phyloP scores from a whole-genome alignment of 192 early-diverging fungal species.

The Podila epigama region DNA sequence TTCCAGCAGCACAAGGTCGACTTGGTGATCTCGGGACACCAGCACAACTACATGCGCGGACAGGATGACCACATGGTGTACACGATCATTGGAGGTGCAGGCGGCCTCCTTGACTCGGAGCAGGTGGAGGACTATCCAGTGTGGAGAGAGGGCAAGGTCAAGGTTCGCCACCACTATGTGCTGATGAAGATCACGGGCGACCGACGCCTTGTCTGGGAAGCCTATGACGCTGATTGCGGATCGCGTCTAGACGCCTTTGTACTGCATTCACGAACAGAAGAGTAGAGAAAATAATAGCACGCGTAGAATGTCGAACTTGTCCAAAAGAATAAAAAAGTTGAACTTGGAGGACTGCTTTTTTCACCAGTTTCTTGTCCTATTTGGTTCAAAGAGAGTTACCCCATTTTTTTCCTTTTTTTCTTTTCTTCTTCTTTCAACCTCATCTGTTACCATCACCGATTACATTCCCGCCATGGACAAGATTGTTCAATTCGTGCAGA shows the following conservation, averaged over 20 bases:
- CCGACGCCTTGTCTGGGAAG: slow-evolving; percentile 50
- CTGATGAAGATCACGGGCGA: slow-evolving; percentile 51
- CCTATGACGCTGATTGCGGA: slow-evolving; percentile 47
- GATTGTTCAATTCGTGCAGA: slow-evolving; percentile 42
- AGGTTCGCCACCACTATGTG: slow-evolving; percentile 51
- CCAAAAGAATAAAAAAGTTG: not conserved
- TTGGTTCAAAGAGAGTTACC: not conserved
- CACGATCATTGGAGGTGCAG: slow-evolving; percentile 77
- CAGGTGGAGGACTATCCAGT: slow-evolving; percentile 70
- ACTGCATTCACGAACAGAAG: slow-evolving; percentile 39
- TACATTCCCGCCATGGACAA: slow-evolving; percentile 45
- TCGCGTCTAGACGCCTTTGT: slow-evolving; percentile 47
- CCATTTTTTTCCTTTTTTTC: slow-evolving; percentile 8
- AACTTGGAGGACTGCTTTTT: not conserved
- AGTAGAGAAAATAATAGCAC: not conserved
- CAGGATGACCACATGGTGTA: slow-evolving; percentile 63
- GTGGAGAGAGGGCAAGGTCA: slow-evolving; percentile 33
- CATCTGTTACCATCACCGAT: not conserved
- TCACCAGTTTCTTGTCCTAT: not conserved
- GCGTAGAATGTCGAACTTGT: not conserved
- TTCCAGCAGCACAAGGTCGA: slow-evolving; percentile 74
- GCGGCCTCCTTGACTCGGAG: slow-evolving; percentile 67
- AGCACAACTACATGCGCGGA: slow-evolving; percentile 79
- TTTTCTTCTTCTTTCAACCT: slow-evolving; percentile 1
- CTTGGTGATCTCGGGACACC: slow-evolving; percentile 79